These are phyloP conservation scores for Thalassiosira hispida DNA, from an alignment of 352 stramenopile genomes.

Conservation along the genomic window DNA sequence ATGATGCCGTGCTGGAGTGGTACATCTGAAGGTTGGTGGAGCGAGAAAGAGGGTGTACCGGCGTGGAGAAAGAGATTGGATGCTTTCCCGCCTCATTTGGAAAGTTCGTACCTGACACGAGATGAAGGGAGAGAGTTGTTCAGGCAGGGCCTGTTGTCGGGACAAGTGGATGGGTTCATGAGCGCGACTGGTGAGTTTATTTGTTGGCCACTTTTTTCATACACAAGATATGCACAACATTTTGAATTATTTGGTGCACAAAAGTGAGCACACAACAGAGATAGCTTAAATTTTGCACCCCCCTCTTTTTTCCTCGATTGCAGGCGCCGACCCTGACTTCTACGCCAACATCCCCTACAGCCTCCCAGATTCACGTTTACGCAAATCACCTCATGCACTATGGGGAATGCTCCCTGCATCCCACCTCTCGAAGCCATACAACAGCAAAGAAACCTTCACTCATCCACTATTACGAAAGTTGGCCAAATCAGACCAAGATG, in stretches of 20 bases:
- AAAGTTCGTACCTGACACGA: constrained; percentile 78
- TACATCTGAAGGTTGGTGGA: constrained; percentile 44
- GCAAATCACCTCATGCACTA: constrained; percentile 82
- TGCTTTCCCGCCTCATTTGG: constrained; percentile 78
- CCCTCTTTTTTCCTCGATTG: constrained; percentile 1
- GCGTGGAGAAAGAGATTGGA: constrained; percentile 68
- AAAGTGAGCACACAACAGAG: too few relatives aligned
- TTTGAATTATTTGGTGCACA: too few relatives aligned
- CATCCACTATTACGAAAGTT: constrained; percentile 50
- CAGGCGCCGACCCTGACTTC: constrained; percentile 69
- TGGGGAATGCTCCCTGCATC: constrained; percentile 80
- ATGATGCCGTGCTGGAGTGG: constrained; percentile 79
- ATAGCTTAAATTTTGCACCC: not conserved
- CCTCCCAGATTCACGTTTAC: constrained; percentile 65
- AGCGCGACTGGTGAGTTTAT: constrained; percentile 57
- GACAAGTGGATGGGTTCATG: constrained; percentile 57
- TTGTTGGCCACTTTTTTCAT: not conserved
- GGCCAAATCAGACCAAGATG: not conserved
- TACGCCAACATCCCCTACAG: constrained; percentile 77
- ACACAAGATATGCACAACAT: not conserved
- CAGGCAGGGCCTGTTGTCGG: constrained; percentile 46
- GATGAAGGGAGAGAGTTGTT: constrained; percentile 78
- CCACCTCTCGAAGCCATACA: constrained; percentile 19
- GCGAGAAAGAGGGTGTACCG: constrained; percentile 26
- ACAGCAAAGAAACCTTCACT: constrained; percentile 24